Base-by-base conservation (phyloP, 495 filamentous ascomycete species). In the Cercophora sp. region DNA sequence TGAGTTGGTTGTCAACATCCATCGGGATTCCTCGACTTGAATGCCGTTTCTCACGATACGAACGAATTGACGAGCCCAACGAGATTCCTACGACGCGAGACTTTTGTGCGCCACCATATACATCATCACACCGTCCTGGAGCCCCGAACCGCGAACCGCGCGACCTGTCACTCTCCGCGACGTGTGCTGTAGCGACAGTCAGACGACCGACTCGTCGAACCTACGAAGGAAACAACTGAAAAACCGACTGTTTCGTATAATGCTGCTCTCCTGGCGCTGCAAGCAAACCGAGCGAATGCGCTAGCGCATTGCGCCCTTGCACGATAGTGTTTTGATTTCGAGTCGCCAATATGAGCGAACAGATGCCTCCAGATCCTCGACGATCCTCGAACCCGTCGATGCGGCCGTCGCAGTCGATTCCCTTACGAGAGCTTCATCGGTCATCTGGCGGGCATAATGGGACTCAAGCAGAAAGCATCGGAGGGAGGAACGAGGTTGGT, bases 361-460 rank as follows among this genome's bases (percentile, higher is more conserved):
- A 62, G 34, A 22, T 58, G 43, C 45, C 65, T 43, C 46, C 63
- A 39, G 59, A 68, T 16, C 64, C 65, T 43, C 66, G 65, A 46
- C 62, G 64, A 60, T 37, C 54, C 51, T 50, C 59, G 25, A 48
- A 52, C 25, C 23, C 56, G 41, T 35, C 69, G 76, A 29, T 36
- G 19, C 53, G 52, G 32, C 66, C 80, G 26, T 70, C 79, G 43
- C 85, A 89, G 54, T 86, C 85, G 35, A 95, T 96, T 69, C 89
- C 91, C 41, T 74, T 96, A 42, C 86, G 86, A 66, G 85, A 95
- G 66, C 83, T 96, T 42, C 82, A 83, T 25, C 77, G 81, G 48
- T 71, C 79, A 27, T 76, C 81, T 39, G 79, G 78, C 52, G 71
- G 76, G 15, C 59, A 54, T 39, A 66, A 60, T 36, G 52, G 51